Evolutionary conservation across 192 early-diverging fungal species (phyloP), one percentile per base, ranked within the genome.

Genomic region (Pilobolus umbonatus): DNA sequence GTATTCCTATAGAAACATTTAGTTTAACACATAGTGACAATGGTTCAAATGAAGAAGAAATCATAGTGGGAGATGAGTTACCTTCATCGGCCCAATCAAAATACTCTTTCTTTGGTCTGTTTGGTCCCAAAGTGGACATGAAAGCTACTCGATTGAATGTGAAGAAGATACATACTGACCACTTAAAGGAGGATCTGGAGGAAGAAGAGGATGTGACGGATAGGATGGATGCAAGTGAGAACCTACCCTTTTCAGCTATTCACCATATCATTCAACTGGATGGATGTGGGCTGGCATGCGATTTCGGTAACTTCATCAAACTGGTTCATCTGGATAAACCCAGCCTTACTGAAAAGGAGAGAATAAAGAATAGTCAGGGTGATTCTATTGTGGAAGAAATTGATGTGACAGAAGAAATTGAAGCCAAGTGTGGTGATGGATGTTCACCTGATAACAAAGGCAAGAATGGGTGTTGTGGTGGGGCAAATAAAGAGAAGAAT

Each of bases 221-320:
- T 29, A 52, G 53, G 5, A 24, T 47, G 15, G 57, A 57, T 24
- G 36, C 62, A 9, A 53, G 15, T 21, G 48, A 65, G 9, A 44
- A 65, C 1, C 47, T 71, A 25, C 69, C 69, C 0, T 71, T 71
- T 43, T 65, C 46, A 6, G 34, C 52, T 14, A 43, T 71, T 0
- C 59, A 40, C 2, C 60, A 50, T 17, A 40, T 71, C n/a, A 44
- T 65, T 4, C 53, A 63, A 1, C n/a, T 71, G 15, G 55, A 61
- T 32, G 64, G 64, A 1, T 53, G 40, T 25, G 69, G 63, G 0
- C n/a, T 71, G 4, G 69, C 63, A 1, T 71, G 59, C 25, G 69
- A 71, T 24, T 71, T 56, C 52, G 69, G 69, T 6, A 71, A 71
- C 24, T 71, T 71, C 53, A 35, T 71, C 5, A 71, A 71, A 43